A percentile compares a stretch with the other conserved stretches of the same genome.
Conservation (phyloP, 805 yeast species). For the Schizosaccharomyces octosporus region DNA sequence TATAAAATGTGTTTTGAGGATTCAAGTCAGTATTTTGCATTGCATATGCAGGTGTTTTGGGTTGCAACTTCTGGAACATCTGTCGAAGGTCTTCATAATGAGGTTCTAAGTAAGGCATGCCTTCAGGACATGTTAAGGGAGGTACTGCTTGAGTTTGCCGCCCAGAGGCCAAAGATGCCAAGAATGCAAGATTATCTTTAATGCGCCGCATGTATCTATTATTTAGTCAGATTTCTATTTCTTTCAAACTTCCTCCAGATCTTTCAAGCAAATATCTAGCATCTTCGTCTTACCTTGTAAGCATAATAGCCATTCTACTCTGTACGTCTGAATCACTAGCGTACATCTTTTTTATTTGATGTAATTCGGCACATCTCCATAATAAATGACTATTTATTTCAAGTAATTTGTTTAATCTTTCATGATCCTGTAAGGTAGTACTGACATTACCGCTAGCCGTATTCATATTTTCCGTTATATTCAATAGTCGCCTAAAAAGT, state of each 20-base stretch:
- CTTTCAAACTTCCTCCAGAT: not conserved
- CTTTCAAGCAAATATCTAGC: not conserved
- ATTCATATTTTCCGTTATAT: not conserved
- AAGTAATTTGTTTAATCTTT: not conserved
- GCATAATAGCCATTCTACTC: not conserved
- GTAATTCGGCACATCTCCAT: not conserved
- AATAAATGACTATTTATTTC: not conserved
- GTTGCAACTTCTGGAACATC: not conserved
- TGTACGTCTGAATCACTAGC: not conserved
- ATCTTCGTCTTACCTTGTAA: not conserved
- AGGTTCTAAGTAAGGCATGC: not conserved
- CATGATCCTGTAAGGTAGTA: not conserved
- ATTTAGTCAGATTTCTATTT: not conserved
- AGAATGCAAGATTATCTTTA: not conserved
- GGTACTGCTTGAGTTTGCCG: not conserved
- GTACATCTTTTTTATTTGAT: not conserved
- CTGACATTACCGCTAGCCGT: not conserved
- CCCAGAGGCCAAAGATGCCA: not conserved
- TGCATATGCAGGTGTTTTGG: not conserved
- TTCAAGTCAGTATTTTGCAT: not conserved
- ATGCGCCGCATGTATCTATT: not conserved
- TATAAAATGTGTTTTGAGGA: no score
- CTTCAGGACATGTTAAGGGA: not conserved
- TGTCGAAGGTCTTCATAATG: not conserved
- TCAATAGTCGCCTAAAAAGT: no score